A percentile compares a stretch with the other conserved stretches of the same genome.
Evolutionary conservation across 495 filamentous ascomycete species (phyloP).

Genomic region (Penicillium samsonianum): DNA sequence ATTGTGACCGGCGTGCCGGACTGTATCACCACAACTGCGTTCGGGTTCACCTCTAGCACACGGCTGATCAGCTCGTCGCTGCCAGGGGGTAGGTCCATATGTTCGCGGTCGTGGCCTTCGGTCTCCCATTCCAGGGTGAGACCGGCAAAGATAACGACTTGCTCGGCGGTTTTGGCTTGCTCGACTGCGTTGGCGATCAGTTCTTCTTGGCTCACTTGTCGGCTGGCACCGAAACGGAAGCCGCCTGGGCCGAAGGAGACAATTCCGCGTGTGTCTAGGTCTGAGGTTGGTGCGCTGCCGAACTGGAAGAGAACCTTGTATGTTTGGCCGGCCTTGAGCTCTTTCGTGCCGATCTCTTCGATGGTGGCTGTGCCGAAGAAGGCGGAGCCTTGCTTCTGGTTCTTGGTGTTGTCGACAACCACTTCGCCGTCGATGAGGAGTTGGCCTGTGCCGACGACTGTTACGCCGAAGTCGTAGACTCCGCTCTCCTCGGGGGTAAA

Average conservation of each 20-base stretch:
- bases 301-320: conserved; percentile 66
- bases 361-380: conserved; percentile 64
- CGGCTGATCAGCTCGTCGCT: conserved; percentile 74
- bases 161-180: conserved; percentile 63
- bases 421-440: conserved; percentile 69
- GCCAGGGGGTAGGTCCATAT: conserved; percentile 78
- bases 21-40: conserved; percentile 77
- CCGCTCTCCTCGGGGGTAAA: conserved; percentile 62
- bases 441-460: conserved; percentile 71
- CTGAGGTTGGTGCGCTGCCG: conserved; percentile 63
- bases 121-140: conserved; percentile 87
- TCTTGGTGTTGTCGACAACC: conserved; percentile 67
- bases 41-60: conserved; percentile 69
- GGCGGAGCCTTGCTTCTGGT: conserved; percentile 59
- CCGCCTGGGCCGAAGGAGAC: conserved; percentile 67
- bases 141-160: conserved; percentile 78
- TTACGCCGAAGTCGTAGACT: conserved; percentile 73
- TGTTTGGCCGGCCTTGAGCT: conserved; percentile 58
- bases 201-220: conserved; percentile 65
- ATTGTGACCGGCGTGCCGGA: conserved; percentile 83
- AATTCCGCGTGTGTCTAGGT: conserved; percentile 52
- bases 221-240: conserved; percentile 74
- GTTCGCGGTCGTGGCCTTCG: conserved; percentile 80
- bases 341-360: conserved; percentile 58
- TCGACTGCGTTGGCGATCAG: conserved; percentile 63